Evolutionary conservation across 2,329 filamentous ascomycete species (phyloP), one percentile per base, ranked within the genome.

Genomic region (Fusarium annulatum): DNA sequence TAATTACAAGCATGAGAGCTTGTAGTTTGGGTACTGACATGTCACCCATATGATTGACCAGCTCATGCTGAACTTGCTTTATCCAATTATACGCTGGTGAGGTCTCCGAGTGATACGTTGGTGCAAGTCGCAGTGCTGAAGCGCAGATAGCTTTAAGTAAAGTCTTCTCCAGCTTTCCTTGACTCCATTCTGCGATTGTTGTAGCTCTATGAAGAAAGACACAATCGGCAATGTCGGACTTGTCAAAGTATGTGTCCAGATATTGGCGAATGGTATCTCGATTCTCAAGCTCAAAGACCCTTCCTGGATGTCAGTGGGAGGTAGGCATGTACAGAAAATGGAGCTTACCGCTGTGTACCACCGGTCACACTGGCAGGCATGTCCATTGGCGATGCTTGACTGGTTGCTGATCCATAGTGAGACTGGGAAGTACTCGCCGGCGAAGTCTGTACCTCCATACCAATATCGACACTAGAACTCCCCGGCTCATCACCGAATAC

Each of bases 201-300:
- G 75, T 71, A 6, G 74, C 68, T 14, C 67, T 43, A 38, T 79
- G 78, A 0, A 80, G 72, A 19, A 79, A 75, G 0, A 69, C 53
- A 14, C 76, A 78, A 12, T 70, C 64, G 11, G 69, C 64, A 0
- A 69, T 67, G 4, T 76, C 66, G 2, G 59, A 53, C 3, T 66
- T 69, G 67, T 76, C 67, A 34, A 80, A 79, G 36, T 78, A 80
- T 3, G 64, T 56, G 30, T 79, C 72, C 1, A 80, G 34, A 23
- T 70, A 64, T 10, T 65, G 49, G 6, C 71, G 61, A 2, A 73
- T 23, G 0, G 45, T 11, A 4, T 64, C 41, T 28, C 62, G 66
- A 2, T 34, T 39, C 15, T 74, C 66, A 21, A 53, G 34, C 11
- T 75, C 72, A 56, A 76, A 76, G 6, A 51, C 33, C 3, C 74